A percentile compares a stretch with the other conserved stretches of the same genome.
Conservation (phyloP, 805 yeast species). For the Blastobotrys robertii region DNA sequence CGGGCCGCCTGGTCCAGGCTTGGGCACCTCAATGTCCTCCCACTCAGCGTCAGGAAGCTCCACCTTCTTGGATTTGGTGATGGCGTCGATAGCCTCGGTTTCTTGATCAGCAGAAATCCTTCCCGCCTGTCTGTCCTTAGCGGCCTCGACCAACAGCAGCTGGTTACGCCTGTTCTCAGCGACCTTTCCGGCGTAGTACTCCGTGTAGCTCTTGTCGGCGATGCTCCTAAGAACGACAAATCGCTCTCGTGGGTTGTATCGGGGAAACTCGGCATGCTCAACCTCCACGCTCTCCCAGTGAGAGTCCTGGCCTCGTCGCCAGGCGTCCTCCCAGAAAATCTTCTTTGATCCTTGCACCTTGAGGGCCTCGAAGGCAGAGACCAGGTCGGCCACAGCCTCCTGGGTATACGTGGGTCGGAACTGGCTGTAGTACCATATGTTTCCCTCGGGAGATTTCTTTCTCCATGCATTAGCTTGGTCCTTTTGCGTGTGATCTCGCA, state of each 20-base stretch:
- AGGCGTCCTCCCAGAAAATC: conserved; percentile 73
- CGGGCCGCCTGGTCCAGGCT: conserved; percentile 5
- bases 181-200: not conserved
- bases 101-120: not conserved
- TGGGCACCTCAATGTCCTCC: not conserved
- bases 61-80: too few relatives aligned
- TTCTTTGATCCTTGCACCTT: conserved; percentile 35
- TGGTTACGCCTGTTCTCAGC: conserved; percentile 1
- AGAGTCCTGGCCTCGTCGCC: conserved; percentile 76
- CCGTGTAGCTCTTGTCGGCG: conserved; percentile 5
- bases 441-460: conserved; percentile 63
- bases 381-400: conserved; percentile 82
- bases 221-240: conserved; percentile 15
- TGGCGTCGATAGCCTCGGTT: too few relatives aligned
- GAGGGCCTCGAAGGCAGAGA: conserved; percentile 45
- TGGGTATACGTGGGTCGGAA: conserved; percentile 85
- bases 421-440: conserved; percentile 79
- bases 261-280: conserved; percentile 15
- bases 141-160: not conserved
- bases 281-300: conserved; percentile 45
- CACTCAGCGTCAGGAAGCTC: too few relatives aligned
- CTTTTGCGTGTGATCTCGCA: conserved; percentile 54
- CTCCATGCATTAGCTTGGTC: conserved; percentile 57
- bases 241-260: conserved; percentile 16
- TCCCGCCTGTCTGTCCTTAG: not conserved